phyloP scores from a whole-genome alignment of 2,329 filamentous ascomycete genomes.

The Ambrosiella xylebori region DNA sequence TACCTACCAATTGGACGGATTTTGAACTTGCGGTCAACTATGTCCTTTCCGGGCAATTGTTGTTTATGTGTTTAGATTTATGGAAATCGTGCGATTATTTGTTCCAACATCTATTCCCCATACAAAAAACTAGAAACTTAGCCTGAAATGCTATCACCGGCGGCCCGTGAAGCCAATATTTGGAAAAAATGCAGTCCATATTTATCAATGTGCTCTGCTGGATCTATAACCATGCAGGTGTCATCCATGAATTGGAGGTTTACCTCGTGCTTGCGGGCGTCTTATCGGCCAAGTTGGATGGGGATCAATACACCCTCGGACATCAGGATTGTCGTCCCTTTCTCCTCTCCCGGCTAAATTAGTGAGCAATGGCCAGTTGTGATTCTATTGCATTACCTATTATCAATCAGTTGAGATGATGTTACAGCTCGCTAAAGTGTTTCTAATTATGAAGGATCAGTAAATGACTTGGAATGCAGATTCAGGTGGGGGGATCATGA shows the following conservation, averaged over 20 bases:
- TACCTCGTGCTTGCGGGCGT: slow-evolving; percentile 9
- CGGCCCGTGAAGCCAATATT: neutral
- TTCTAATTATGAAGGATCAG: neutral
- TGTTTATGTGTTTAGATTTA: too few relatives aligned
- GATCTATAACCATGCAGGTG: slow-evolving; percentile 7
- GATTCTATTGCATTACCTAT: slow-evolving; percentile 4
- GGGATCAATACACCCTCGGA: neutral
- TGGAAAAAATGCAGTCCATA: neutral
- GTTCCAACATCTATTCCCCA: neutral
- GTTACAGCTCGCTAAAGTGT: neutral
- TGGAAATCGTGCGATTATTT: neutral
- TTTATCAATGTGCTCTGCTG: neutral
- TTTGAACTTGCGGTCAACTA: too few relatives aligned
- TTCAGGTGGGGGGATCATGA: neutral
- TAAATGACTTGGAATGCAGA: neutral
- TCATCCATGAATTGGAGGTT: slow-evolving; percentile 4
- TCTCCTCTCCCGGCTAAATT: neutral
- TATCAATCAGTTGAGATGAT: slow-evolving; percentile 4
- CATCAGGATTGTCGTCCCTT: neutral
- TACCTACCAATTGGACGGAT: too few relatives aligned
- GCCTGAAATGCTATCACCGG: neutral
- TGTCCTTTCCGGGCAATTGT: too few relatives aligned
- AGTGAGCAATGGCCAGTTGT: neutral
- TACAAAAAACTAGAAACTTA: neutral
- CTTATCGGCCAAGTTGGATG: slow-evolving; percentile 3